Conservation (phyloP, 2,329 filamentous ascomycete genomes). For the Sporothrix brasiliensis region DNA sequence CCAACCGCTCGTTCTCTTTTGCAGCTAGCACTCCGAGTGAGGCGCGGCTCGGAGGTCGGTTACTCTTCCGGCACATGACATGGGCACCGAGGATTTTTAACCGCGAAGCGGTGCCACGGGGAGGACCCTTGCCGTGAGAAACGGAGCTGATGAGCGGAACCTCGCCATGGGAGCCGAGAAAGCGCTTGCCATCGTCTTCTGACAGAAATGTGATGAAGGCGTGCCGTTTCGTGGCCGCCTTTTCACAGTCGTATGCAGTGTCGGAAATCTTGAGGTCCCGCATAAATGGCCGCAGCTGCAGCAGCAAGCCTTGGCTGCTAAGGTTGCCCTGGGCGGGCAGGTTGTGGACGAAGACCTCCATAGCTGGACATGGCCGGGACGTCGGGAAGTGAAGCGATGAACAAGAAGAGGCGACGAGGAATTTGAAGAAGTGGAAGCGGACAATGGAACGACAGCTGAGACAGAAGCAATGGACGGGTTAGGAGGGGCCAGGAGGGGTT, state of each 20-base stretch:
- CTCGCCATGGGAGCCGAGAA: constrained; percentile 46
- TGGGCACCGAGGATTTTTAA: constrained; percentile 40
- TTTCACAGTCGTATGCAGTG: constrained; percentile 49
- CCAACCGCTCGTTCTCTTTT: constrained; percentile 34
- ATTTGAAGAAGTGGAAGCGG: background rate
- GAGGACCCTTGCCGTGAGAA: background rate
- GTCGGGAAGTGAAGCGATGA: background rate
- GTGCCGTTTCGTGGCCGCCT: constrained; percentile 42
- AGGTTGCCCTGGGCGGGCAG: constrained; percentile 47
- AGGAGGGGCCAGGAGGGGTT: constrained; percentile 11
- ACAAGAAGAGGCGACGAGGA: background rate
- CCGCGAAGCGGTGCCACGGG: constrained; percentile 34
- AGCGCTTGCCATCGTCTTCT: constrained; percentile 46
- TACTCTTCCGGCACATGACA: constrained; percentile 42
- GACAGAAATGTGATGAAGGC: constrained; percentile 52
- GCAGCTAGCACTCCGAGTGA: constrained; percentile 35
- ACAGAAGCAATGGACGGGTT: background rate
- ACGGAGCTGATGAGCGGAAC: background rate
- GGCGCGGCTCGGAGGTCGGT: constrained; percentile 31
- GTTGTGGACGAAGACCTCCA: constrained; percentile 53
- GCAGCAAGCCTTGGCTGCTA: constrained; percentile 45
- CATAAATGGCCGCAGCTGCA: constrained; percentile 49
- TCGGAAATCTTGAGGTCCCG: constrained; percentile 45
- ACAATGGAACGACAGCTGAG: background rate
- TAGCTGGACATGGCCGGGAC: constrained; percentile 36